A percentile compares a stretch with the other conserved stretches of the same genome.
phyloP scores from a whole-genome alignment of 306 rosid species.

The Ammopiptanthus mongolicus region DNA sequence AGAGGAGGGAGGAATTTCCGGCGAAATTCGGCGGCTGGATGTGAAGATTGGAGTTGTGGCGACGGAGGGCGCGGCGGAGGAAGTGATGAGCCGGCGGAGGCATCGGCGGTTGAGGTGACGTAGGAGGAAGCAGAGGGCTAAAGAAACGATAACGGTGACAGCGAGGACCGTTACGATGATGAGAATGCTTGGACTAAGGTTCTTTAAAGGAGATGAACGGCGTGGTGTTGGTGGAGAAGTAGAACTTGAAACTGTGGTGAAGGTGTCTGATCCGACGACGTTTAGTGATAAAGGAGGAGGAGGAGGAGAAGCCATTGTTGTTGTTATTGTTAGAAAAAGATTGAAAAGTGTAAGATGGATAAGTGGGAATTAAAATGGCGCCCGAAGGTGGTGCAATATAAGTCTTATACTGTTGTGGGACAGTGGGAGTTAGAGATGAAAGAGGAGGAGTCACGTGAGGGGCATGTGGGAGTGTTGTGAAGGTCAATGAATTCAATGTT shows the following conservation, averaged over 20 bases:
- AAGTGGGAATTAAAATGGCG: too few relatives aligned
- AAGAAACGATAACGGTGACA: slow-evolving; percentile 45
- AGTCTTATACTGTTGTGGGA: background rate
- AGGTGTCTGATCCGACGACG: slow-evolving; percentile 34
- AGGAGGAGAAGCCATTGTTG: slow-evolving; percentile 31
- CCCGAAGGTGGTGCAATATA: too few relatives aligned
- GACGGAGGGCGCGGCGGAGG: slow-evolving; percentile 1
- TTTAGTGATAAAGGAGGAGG: slow-evolving; percentile 29
- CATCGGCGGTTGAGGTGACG: slow-evolving; percentile 64
- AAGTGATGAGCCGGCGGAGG: slow-evolving; percentile 40
- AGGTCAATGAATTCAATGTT: slow-evolving; percentile 17
- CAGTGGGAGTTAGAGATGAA: background rate
- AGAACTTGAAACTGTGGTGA: background rate
- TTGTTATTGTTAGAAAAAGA: too few relatives aligned
- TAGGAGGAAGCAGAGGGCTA: slow-evolving; percentile 54
- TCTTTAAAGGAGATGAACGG: slow-evolving; percentile 22
- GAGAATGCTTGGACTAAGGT: slow-evolving; percentile 51
- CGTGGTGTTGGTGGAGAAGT: slow-evolving; percentile 5
- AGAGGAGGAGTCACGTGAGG: slow-evolving; percentile 14
- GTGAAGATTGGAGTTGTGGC: background rate
- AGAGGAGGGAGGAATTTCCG: slow-evolving; percentile 27
- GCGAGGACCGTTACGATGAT: slow-evolving; percentile 45
- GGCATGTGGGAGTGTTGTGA: slow-evolving; percentile 11
- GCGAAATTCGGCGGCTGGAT: slow-evolving; percentile 45
- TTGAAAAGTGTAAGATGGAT: background rate